Evolutionary conservation across 768 basidiomycete genomes (phyloP).

Genomic region (Exidia glandulosa): DNA sequence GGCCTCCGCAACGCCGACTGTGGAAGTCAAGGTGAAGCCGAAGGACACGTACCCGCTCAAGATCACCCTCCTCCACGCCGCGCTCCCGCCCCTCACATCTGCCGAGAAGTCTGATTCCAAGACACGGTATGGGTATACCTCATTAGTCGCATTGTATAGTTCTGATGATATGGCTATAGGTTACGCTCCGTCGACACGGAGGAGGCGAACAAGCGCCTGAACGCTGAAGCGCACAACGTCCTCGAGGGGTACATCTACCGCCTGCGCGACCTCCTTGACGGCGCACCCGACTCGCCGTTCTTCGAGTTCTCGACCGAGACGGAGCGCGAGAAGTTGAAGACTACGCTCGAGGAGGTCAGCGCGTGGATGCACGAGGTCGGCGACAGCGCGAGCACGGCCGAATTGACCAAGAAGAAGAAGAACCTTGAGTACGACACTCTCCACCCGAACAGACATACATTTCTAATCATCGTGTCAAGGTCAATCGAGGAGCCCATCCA

Average conservation of each 20-base stretch:
- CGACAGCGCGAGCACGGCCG: conserved; percentile 68
- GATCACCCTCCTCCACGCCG: conserved; percentile 50
- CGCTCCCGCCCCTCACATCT: conserved; percentile 63
- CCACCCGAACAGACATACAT: not conserved
- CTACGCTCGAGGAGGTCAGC: conserved; percentile 62
- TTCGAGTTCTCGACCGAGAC: conserved; percentile 67
- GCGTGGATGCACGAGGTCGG: conserved; percentile 78
- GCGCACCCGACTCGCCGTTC: conserved; percentile 60
- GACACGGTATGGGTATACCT: conserved; percentile 43
- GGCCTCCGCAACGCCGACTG: conserved; percentile 5
- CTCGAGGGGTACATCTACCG: conserved; percentile 93
- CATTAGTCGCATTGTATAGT: not conserved
- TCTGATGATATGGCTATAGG: conserved; percentile 27
- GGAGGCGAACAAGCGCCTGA: conserved; percentile 63
- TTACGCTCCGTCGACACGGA: conserved; percentile 67
- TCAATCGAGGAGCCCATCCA: conserved; percentile 70
- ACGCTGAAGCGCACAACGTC: conserved; percentile 83
- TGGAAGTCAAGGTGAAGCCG: conserved; percentile 29
- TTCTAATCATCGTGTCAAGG: conserved; percentile 26
- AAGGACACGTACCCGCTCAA: conserved; percentile 55
- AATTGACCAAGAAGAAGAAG: conserved; percentile 63
- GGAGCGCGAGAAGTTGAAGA: conserved; percentile 58
- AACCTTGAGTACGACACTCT: conserved; percentile 64
- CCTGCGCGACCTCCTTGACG: conserved; percentile 68
- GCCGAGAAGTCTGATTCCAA: conserved; percentile 66